A percentile compares a stretch with the other conserved stretches of the same genome.
phyloP scores from a whole-genome alignment of 495 filamentous ascomycete genomes.

The Talaromyces liani region DNA sequence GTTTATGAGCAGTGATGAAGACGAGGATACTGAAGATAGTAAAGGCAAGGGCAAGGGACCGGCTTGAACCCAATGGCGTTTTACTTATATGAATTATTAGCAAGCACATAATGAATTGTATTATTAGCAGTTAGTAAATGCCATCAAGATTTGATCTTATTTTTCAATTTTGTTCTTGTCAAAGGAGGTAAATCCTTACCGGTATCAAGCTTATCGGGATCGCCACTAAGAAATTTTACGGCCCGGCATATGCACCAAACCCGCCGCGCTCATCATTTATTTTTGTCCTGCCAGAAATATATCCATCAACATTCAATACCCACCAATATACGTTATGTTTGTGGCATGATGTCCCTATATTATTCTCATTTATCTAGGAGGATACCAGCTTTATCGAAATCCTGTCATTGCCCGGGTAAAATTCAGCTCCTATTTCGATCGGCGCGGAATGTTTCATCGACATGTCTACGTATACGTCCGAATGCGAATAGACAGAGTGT shows the following conservation, averaged over 20 bases:
- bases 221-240: slow-evolving; percentile 5
- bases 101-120: not conserved
- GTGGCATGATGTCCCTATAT: not conserved
- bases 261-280: not conserved
- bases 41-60: slow-evolving; percentile 17
- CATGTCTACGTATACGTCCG: not conserved
- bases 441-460: not conserved
- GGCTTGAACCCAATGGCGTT: not conserved
- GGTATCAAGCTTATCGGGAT: not conserved
- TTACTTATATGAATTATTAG: not conserved
- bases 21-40: slow-evolving; percentile 27
- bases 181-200: not conserved
- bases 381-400: not conserved
- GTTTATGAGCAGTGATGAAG: slow-evolving; percentile 73
- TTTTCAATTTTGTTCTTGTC: not conserved
- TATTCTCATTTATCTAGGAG: not conserved
- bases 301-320: not conserved
- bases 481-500: not conserved
- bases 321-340: not conserved
- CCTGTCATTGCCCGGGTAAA: not conserved
- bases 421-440: not conserved
- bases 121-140: not conserved
- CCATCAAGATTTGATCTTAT: not conserved
- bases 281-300: not conserved
- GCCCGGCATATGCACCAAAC: slow-evolving; percentile 1